Evolutionary conservation across 305 asterid species (phyloP).

Genomic region (Andrographis paniculata): DNA sequence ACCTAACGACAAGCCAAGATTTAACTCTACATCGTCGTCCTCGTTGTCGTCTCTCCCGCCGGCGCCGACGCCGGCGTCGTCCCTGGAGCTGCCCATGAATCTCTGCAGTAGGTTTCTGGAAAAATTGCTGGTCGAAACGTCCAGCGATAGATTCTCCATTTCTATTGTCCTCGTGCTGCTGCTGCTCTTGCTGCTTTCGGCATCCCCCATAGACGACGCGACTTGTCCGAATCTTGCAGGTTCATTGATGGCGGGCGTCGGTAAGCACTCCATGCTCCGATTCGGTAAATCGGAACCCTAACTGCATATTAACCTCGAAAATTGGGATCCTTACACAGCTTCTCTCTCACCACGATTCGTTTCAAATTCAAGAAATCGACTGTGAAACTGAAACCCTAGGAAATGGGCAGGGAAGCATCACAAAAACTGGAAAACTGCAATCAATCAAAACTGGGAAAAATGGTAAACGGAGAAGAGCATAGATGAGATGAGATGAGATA

Average conservation of each 20-base stretch:
- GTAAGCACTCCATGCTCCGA: conserved; percentile 28
- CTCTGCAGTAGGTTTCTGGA: conserved; percentile 71
- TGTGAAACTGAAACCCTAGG: conserved; percentile 4
- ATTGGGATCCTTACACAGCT: conserved; percentile 17
- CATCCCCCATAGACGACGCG: conserved; percentile 40
- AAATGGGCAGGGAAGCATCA: conserved; percentile 1
- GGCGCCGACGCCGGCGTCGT: conserved; percentile 18
- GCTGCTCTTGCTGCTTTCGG: conserved; percentile 30
- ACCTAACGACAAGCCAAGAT: conserved; percentile 86
- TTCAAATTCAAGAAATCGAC: too few species aligned
- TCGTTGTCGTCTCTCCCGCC: conserved; percentile 14
- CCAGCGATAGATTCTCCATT: conserved; percentile 61
- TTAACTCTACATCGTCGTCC: conserved; percentile 56
- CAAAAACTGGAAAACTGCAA: too few species aligned
- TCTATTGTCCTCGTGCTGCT: conserved; percentile 28
- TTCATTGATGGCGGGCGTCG: conserved; percentile 17
- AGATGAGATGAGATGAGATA: neutral
- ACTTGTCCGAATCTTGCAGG: neutral
- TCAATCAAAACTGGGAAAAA: conserved; percentile 5
- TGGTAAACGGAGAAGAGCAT: conserved; percentile 12
- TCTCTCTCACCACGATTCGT: conserved; percentile 8
- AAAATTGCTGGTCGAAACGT: conserved; percentile 33
- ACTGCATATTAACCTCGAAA: conserved; percentile 42
- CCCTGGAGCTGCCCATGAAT: conserved; percentile 43
- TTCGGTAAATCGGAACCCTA: conserved; percentile 27